Evolutionary conservation across 371 early-diverging fungal species (phyloP).

Genomic region (Dichotomocladium elegans): DNA sequence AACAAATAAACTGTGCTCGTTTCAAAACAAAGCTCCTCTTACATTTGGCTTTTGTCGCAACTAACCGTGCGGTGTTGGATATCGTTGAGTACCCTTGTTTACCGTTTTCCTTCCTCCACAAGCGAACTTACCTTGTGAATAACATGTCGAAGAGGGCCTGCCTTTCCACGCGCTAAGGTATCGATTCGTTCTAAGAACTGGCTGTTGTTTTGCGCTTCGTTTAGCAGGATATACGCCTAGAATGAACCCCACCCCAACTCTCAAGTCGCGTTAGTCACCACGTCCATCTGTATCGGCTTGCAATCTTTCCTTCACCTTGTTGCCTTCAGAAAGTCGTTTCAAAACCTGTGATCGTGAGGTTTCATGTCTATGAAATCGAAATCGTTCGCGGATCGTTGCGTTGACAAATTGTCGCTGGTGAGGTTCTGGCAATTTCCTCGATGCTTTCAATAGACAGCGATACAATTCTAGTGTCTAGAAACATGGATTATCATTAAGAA

Average conservation of each 20-base stretch:
- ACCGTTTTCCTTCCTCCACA: no score
- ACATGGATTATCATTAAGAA: neutral
- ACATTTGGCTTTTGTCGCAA: conserved; percentile 15
- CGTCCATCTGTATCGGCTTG: neutral
- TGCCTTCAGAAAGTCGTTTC: conserved; percentile 11
- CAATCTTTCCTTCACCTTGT: conserved; percentile 16
- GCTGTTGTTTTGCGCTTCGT: conserved; percentile 7
- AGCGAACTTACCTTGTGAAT: conserved; percentile 16
- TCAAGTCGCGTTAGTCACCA: neutral
- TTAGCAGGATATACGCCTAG: conserved; percentile 13
- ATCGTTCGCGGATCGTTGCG: conserved; percentile 17
- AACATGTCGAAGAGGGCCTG: conserved; percentile 15
- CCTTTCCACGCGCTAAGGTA: conserved; percentile 8
- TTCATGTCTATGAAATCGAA: conserved; percentile 20
- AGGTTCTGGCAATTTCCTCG: neutral
- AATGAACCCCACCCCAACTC: neutral
- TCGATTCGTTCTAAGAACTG: conserved; percentile 10
- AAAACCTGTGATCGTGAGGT: conserved; percentile 14
- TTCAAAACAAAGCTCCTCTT: no score
- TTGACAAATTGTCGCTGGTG: conserved; percentile 8
- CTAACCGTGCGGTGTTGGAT: no score
- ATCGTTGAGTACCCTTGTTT: no score
- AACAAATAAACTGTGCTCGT: no score
- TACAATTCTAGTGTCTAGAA: conserved; percentile 3
- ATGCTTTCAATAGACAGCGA: neutral